A percentile compares a stretch with the other conserved stretches of the same genome.
phyloP scores from a whole-genome alignment of 202 grass and related monocot species.

The Bolboschoenoplectus hybrid region DNA sequence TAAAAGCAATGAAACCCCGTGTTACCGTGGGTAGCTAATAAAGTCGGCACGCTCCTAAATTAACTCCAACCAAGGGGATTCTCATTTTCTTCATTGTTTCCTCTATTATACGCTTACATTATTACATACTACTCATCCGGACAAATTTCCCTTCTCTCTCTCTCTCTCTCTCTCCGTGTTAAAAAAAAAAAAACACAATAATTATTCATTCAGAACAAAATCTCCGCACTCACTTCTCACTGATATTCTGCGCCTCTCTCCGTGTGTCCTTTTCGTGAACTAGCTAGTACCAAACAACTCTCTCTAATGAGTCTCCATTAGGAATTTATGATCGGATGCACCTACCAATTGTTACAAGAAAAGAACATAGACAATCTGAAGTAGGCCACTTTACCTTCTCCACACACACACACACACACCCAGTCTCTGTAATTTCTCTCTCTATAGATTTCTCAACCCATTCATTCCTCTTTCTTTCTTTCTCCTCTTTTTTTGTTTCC shows the following conservation, averaged over 20 bases:
- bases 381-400: constrained; percentile 32
- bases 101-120: not conserved
- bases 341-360: not conserved
- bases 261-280: too few relatives aligned
- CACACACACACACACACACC: constrained; percentile 1
- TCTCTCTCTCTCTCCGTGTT: constrained; percentile 4
- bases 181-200: not conserved
- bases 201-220: constrained; percentile 4
- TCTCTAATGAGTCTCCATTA: not conserved
- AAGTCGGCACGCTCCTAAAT: constrained; percentile 32
- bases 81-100: constrained; percentile 22
- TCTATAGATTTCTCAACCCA: constrained; percentile 28
- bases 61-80: constrained; percentile 18
- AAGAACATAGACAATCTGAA: not conserved
- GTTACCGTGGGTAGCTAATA: constrained; percentile 22
- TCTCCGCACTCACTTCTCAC: not conserved
- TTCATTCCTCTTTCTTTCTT: not conserved
- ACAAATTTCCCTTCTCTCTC: not conserved
- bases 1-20: constrained; percentile 3
- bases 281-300: not conserved
- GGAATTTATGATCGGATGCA: not conserved
- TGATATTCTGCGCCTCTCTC: too few relatives aligned
- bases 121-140: not conserved
- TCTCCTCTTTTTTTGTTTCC: not conserved
- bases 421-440: constrained; percentile 43